Conservation (phyloP, 768 basidiomycete species). For the Tylopilus rubrobrunneus region DNA sequence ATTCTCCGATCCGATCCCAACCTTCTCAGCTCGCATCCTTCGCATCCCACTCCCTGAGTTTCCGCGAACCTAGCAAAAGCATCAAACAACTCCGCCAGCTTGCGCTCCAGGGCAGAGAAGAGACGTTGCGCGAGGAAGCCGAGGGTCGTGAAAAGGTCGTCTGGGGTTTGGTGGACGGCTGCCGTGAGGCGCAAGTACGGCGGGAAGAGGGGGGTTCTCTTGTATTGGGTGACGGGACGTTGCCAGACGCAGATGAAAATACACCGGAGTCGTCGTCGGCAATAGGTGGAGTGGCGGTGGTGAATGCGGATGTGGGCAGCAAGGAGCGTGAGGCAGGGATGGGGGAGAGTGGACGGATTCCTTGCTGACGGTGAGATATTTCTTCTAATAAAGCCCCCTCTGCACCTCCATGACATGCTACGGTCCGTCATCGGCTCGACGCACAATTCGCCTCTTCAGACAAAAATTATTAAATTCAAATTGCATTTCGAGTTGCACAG, state of each 20-base stretch:
- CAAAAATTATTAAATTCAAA: too few relatives aligned
- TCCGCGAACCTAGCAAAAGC: constrained; percentile 25
- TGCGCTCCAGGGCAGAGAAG: constrained; percentile 42
- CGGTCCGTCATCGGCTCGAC: too few relatives aligned
- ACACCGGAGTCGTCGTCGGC: background rate
- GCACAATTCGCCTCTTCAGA: too few relatives aligned
- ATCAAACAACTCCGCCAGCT: constrained; percentile 44
- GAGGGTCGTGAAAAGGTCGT: constrained; percentile 47
- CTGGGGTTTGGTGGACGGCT: constrained; percentile 22
- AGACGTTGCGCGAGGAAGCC: constrained; percentile 37
- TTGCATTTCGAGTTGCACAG: too few relatives aligned
- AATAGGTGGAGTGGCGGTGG: background rate
- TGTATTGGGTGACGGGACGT: background rate
- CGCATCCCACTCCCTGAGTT: constrained; percentile 28
- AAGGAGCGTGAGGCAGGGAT: background rate
- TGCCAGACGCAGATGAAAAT: constrained; percentile 5
- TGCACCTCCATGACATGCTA: too few relatives aligned
- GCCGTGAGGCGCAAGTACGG: background rate
- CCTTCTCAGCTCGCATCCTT: constrained; percentile 7
- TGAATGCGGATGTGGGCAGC: background rate
- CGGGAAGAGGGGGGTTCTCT: background rate
- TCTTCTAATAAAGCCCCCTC: too few relatives aligned
- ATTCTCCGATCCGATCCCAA: background rate
- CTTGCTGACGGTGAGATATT: background rate
- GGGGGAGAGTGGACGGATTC: background rate